These are phyloP conservation scores for Suhomyces pyralidae DNA, from an alignment of 805 yeast species.

Conservation along the genomic window DNA sequence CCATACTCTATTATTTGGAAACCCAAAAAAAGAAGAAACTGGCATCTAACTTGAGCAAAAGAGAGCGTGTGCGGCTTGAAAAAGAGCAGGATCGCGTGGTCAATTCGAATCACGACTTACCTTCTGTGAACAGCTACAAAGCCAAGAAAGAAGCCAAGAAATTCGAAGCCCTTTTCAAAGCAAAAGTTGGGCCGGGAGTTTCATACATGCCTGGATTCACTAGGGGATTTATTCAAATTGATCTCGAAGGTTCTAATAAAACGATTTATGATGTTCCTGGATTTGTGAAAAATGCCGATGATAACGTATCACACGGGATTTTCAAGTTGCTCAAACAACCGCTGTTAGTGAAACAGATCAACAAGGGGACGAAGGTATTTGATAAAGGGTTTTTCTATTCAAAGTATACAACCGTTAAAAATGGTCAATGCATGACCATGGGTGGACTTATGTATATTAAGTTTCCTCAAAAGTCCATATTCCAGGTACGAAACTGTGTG, in stretches of 20 bases:
- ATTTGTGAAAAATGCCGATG: conserved; percentile 20
- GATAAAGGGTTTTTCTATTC: conserved; percentile 30
- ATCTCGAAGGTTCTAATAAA: conserved; percentile 24
- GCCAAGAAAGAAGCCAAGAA: conserved; percentile 6
- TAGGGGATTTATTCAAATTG: conserved; percentile 41
- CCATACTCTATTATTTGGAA: conserved; percentile 31
- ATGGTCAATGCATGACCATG: conserved; percentile 45
- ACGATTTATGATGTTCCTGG: conserved; percentile 49
- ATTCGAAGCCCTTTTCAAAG: conserved; percentile 18
- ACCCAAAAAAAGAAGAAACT: conserved; percentile 9
- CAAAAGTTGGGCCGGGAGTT: conserved; percentile 43
- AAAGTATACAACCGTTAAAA: conserved; percentile 36
- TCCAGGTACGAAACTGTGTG: conserved; percentile 46
- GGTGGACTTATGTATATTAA: conserved; percentile 62
- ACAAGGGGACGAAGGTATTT: conserved; percentile 26
- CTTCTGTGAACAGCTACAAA: conserved; percentile 6
- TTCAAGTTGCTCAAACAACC: conserved; percentile 23
- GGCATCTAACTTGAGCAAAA: conserved; percentile 4
- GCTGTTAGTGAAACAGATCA: conserved; percentile 21
- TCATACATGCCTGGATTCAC: conserved; percentile 71
- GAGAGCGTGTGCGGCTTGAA: conserved; percentile 10
- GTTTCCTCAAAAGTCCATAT: conserved; percentile 51
- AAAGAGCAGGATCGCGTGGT: conserved; percentile 17
- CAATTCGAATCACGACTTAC: conserved; percentile 7
- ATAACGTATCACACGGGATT: conserved; percentile 18